phyloP scores from a whole-genome alignment of 129 eudicot species.

The Artemisia annua region DNA sequence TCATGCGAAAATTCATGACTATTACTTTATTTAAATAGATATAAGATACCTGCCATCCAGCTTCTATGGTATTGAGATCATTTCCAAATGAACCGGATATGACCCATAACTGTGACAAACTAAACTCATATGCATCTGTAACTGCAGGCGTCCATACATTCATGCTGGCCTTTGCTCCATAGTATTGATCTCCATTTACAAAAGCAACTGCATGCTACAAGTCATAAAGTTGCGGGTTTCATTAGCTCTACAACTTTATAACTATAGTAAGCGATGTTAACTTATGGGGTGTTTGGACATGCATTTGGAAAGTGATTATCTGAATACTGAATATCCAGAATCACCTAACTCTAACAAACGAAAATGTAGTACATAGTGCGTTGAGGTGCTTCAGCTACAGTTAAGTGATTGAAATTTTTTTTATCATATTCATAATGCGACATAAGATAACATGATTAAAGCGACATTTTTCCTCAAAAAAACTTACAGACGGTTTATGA shows the following conservation, averaged over 20 bases:
- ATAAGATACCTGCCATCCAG: slow-evolving; percentile 91
- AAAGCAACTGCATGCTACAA: slow-evolving; percentile 93
- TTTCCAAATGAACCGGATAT: slow-evolving; percentile 92
- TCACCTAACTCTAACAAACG: too few species aligned
- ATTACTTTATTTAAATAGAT: neutral
- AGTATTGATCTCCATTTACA: slow-evolving; percentile 74
- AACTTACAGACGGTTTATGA: neutral
- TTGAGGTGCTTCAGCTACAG: too few species aligned
- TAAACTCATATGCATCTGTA: slow-evolving; percentile 74
- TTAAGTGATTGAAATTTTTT: too few species aligned
- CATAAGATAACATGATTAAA: too few species aligned
- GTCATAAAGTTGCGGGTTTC: slow-evolving; percentile 9
- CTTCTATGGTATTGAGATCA: slow-evolving; percentile 98
- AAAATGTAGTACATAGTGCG: too few species aligned
- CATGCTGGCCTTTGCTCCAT: slow-evolving; percentile 93
- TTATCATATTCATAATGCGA: too few species aligned
- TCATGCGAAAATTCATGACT: neutral
- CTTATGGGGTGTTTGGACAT: neutral
- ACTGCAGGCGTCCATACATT: slow-evolving; percentile 94
- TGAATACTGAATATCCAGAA: too few species aligned
- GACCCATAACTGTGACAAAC: slow-evolving; percentile 92
- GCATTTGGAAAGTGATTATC: neutral
- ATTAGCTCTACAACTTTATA: neutral
- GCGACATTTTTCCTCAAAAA: too few species aligned
- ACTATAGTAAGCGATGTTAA: neutral